These are phyloP conservation scores for Schoenoplectus triqueter DNA, from an alignment of 202 grass and related monocot genomes.

Conservation along the genomic window DNA sequence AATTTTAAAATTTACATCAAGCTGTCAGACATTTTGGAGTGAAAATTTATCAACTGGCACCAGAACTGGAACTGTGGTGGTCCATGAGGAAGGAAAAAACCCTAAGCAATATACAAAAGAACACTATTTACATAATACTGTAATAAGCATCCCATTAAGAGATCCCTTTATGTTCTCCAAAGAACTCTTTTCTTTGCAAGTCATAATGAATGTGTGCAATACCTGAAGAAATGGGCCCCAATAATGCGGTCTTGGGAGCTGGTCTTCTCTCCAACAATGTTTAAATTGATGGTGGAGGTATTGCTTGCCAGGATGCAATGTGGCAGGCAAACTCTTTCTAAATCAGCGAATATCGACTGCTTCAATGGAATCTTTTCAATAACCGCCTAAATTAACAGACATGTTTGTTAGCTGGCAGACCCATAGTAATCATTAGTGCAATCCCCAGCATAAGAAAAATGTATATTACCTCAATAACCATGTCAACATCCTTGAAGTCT, in stretches of 20 bases:
- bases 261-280: constrained; percentile 83
- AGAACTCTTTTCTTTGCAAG: constrained; percentile 4
- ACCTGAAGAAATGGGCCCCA: constrained; percentile 99
- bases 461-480: constrained; percentile 89
- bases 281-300: constrained; percentile 96
- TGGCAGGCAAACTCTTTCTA: constrained; percentile 72
- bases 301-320: constrained; percentile 97
- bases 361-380: constrained; percentile 96
- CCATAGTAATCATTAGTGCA: constrained; percentile 7
- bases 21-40: neutral
- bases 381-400: constrained; percentile 67
- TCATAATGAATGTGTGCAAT: neutral
- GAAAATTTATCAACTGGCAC: neutral
- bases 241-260: constrained; percentile 85
- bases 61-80: neutral
- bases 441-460: neutral
- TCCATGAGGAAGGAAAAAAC: neutral
- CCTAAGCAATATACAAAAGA: neutral
- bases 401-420: constrained; percentile 19
- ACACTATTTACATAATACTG: neutral
- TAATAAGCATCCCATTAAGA: neutral
- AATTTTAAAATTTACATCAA: constrained; percentile 6
- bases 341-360: constrained; percentile 95
- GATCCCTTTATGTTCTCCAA: neutral
- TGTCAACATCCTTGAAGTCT: constrained; percentile 92